These are phyloP conservation scores for Sodiomyces alkalinus DNA, from an alignment of 2,329 filamentous ascomycete genomes.

Conservation along the genomic window DNA sequence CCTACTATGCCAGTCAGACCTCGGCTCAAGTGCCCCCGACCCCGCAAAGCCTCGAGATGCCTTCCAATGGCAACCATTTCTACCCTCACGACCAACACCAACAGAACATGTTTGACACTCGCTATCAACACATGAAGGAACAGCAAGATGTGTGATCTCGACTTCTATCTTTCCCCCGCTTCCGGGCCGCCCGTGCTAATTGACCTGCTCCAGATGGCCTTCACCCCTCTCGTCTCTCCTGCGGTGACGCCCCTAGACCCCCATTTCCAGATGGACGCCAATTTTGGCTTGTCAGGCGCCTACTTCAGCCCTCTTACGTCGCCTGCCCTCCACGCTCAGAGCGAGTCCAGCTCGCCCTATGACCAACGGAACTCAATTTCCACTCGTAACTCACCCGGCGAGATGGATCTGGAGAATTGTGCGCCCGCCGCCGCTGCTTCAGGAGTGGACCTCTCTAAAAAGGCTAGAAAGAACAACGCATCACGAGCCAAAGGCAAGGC, in stretches of 20 bases:
- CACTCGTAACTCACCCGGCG: slow-evolving; percentile 38
- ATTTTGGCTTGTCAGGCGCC: slow-evolving; percentile 49
- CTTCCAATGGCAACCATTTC: slow-evolving; percentile 40
- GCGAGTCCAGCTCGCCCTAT: slow-evolving; percentile 30
- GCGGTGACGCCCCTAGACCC: slow-evolving; percentile 67
- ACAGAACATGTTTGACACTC: slow-evolving; percentile 46
- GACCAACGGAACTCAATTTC: slow-evolving; percentile 27
- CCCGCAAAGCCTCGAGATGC: slow-evolving; percentile 66
- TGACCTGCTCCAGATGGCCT: slow-evolving; percentile 43
- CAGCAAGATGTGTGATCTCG: slow-evolving; percentile 41
- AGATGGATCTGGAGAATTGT: slow-evolving; percentile 42
- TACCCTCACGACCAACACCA: slow-evolving; percentile 43
- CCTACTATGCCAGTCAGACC: slow-evolving; percentile 32
- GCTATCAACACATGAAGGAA: slow-evolving; percentile 51
- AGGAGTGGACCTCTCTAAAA: slow-evolving; percentile 34
- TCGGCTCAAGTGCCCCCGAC: slow-evolving; percentile 68
- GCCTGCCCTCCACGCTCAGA: slow-evolving; percentile 62
- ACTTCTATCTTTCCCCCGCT: not conserved
- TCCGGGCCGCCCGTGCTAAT: not conserved
- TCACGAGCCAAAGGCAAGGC: slow-evolving; percentile 35
- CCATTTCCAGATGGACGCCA: slow-evolving; percentile 45
- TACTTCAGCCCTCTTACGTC: slow-evolving; percentile 79
- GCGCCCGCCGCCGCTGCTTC: slow-evolving; percentile 18
- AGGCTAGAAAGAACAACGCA: slow-evolving; percentile 34
- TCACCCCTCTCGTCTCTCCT: slow-evolving; percentile 72